These are phyloP conservation scores for Jaltomata sinuosa DNA, from an alignment of 257 asterid species.

Conservation along the genomic window DNA sequence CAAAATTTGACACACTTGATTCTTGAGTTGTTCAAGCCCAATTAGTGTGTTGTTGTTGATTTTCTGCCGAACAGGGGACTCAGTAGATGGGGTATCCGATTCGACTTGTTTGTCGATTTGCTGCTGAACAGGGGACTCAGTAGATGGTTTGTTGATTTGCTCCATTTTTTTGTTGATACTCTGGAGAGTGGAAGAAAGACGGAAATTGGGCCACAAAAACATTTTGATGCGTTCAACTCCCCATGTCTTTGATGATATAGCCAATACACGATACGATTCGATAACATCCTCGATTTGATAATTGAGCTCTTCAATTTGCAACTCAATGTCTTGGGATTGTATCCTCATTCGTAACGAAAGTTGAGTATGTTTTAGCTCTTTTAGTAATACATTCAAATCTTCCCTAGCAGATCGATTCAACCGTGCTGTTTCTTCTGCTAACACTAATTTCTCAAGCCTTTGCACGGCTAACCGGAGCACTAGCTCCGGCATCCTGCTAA, in stretches of 20 bases:
- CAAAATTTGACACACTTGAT: no score
- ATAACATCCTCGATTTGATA: background rate
- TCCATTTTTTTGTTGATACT: no score
- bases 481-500: background rate
- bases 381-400: no score
- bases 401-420: background rate
- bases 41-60: no score
- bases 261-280: background rate
- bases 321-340: background rate
- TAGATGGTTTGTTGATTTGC: no score
- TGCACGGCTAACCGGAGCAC: background rate
- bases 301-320: background rate
- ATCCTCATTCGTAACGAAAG: background rate
- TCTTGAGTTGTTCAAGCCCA: no score
- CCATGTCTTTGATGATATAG: background rate
- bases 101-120: no score
- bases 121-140: no score
- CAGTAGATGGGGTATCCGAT: no score
- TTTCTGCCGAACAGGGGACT: no score
- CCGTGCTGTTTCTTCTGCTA: background rate
- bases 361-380: background rate
- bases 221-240: background rate
- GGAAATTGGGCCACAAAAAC: background rate
- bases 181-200: background rate
- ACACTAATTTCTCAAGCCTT: background rate